Evolutionary conservation across 306 rosid genomes (phyloP), one percentile per base, ranked within the genome.

Genomic region (Clitoria ternatea): DNA sequence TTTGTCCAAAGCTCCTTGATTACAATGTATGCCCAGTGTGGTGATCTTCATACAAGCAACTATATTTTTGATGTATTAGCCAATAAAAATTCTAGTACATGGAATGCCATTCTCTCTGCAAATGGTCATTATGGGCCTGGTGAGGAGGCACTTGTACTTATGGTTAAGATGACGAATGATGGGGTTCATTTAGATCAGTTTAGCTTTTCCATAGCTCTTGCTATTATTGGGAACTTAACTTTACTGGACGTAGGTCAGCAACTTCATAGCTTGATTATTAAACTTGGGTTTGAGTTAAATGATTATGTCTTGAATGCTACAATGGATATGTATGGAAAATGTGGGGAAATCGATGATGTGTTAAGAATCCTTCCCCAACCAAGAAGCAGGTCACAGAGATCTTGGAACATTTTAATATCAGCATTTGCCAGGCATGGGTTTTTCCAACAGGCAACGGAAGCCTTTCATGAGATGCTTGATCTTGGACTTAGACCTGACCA

Each of bases 311-410:
- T 84, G 61, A 90, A 89, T 80, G 85, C 94, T 75, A 83, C 82
- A 19, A 94, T 94, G 98, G 97, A 87, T 80, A 94, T 94, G 98
- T 90, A 90, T 69, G 98, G 89, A 77, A 94, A 90, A 80, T 94
- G 98, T 66, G 96, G 97, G 49, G 94, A 88, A 72, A 78, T 90
- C 60, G 89, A 87, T 60, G 91, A 85, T 68, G 96, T 90, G 48
- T 66, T 88, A 65, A 83, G 63, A 80, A 70, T 90, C 29, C 83
- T 85, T 61, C 97, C 91, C 48, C 74, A 40, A 17, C 86, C 89
- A 20, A 62, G 66, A 47, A 52, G 40, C 36, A 87, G 96, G 79
- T 81, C 92, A 18, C 82, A 79, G 15, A 76, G 90, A 42, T 85
- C 98, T 47, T 94, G 98, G 98, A 94, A 94, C 84, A 86, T 81